A percentile compares a stretch with the other conserved stretches of the same genome.
phyloP scores from a whole-genome alignment of 2,329 filamentous ascomycete genomes.

The Cytospora paraplurivora region DNA sequence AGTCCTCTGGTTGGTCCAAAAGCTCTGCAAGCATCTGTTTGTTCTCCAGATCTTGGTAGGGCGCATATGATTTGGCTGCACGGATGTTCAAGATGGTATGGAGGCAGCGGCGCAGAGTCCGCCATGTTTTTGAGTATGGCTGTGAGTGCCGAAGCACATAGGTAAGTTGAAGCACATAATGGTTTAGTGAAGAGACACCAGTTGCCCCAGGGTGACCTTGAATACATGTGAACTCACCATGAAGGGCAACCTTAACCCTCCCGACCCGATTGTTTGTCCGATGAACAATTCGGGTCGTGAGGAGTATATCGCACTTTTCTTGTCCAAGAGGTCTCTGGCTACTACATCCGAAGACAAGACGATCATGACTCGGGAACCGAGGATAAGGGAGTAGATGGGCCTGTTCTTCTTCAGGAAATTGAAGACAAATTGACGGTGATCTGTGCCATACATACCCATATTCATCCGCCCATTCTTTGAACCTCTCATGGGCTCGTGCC shows the following conservation, averaged over 20 bases:
- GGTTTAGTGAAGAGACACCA: neutral
- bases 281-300: constrained; percentile 38
- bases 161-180: neutral
- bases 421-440: neutral
- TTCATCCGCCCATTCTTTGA: constrained; percentile 53
- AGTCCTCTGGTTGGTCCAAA: constrained; percentile 45
- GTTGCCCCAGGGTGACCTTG: no score
- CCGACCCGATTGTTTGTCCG: neutral
- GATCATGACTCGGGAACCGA: constrained; percentile 33
- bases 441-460: constrained; percentile 37
- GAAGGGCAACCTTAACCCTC: neutral
- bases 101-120: neutral
- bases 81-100: neutral
- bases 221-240: neutral
- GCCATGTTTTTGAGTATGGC: neutral
- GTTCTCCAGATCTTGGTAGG: constrained; percentile 53
- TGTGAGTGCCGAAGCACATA: neutral
- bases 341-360: constrained; percentile 38
- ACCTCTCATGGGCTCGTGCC: constrained; percentile 45
- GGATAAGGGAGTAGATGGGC: constrained; percentile 1
- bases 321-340: constrained; percentile 55
- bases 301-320: constrained; percentile 51
- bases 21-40: constrained; percentile 55
- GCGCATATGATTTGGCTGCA: neutral
- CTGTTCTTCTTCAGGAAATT: constrained; percentile 33